Percentiles rank a stretch among this genome's conserved stretches.
phyloP scores from a whole-genome alignment of 768 basidiomycete genomes.

The Paxillus involutus region DNA sequence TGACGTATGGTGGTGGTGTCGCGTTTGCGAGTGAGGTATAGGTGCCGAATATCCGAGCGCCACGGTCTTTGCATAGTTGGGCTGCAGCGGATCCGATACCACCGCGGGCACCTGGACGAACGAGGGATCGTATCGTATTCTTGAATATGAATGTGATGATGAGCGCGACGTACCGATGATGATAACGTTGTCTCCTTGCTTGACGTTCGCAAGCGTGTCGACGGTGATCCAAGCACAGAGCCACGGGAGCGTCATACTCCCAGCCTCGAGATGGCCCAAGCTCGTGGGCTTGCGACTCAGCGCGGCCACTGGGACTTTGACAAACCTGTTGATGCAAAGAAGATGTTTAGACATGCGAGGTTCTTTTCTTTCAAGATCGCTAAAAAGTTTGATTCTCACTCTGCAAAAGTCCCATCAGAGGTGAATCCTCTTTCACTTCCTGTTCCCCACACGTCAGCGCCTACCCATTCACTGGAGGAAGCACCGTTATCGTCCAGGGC shows the following conservation, averaged over 20 bases:
- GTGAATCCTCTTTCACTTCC: constrained; percentile 33
- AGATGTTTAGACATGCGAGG: neutral
- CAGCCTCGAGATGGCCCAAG: constrained; percentile 25
- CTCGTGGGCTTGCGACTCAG: constrained; percentile 31
- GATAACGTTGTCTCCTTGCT: constrained; percentile 31
- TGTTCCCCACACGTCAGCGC: constrained; percentile 34
- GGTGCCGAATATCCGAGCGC: constrained; percentile 34
- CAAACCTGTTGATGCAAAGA: constrained; percentile 16
- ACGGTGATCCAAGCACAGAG: constrained; percentile 38
- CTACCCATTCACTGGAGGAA: constrained; percentile 21
- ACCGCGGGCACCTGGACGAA: constrained; percentile 30
- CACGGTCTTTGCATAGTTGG: constrained; percentile 31
- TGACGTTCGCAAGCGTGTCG: constrained; percentile 32
- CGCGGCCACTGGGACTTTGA: constrained; percentile 26
- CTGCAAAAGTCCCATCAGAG: constrained; percentile 34
- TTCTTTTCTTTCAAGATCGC: neutral
- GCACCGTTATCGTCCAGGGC: constrained; percentile 26
- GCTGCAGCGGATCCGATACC: constrained; percentile 35
- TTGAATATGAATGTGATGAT: neutral
- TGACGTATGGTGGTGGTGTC: constrained; percentile 25
- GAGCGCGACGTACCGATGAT: constrained; percentile 24
- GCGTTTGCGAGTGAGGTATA: constrained; percentile 30
- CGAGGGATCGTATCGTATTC: neutral
- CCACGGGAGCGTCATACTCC: constrained; percentile 35
- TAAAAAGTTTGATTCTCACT: constrained; percentile 18